phyloP scores from a whole-genome alignment of 2,329 filamentous ascomycete genomes.

The Penicillium griseofulvum region DNA sequence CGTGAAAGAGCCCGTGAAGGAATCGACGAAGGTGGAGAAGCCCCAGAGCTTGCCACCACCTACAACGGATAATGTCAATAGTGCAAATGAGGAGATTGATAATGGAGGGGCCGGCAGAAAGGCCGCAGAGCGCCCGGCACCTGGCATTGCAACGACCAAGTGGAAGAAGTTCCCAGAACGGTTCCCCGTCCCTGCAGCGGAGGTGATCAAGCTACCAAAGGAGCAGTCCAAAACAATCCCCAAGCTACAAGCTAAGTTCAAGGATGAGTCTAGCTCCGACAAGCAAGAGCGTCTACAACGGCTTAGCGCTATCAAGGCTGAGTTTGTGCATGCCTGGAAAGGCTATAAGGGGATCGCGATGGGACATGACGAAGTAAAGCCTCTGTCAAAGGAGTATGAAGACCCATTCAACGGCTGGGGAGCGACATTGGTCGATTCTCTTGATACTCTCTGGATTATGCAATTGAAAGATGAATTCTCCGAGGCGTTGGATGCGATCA shows the following conservation, averaged over 20 bases:
- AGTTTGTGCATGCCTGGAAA: conserved; percentile 75
- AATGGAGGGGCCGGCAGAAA: conserved; percentile 35
- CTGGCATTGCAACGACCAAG: conserved; percentile 49
- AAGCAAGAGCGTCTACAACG: conserved; percentile 64
- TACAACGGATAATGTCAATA: neutral
- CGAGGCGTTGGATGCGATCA: conserved; percentile 68
- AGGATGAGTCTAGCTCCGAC: conserved; percentile 58
- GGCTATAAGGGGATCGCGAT: conserved; percentile 79
- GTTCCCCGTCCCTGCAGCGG: conserved; percentile 70
- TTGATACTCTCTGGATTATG: conserved; percentile 88
- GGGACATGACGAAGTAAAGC: conserved; percentile 81
- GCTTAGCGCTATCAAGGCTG: conserved; percentile 65
- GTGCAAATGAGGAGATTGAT: conserved; percentile 20
- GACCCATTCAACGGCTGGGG: conserved; percentile 93
- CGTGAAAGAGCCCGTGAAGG: neutral
- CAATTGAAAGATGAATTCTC: conserved; percentile 75
- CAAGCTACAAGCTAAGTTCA: conserved; percentile 71
- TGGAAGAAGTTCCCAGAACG: conserved; percentile 74
- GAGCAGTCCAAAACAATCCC: conserved; percentile 69
- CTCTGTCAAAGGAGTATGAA: conserved; percentile 63
- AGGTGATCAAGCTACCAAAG: conserved; percentile 72
- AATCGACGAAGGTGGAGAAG: neutral
- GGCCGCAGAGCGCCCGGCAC: conserved; percentile 28
- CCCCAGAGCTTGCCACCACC: neutral
- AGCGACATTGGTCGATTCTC: conserved; percentile 76